Conservation (phyloP, 305 asterid genomes). For the Solanum hybrid region DNA sequence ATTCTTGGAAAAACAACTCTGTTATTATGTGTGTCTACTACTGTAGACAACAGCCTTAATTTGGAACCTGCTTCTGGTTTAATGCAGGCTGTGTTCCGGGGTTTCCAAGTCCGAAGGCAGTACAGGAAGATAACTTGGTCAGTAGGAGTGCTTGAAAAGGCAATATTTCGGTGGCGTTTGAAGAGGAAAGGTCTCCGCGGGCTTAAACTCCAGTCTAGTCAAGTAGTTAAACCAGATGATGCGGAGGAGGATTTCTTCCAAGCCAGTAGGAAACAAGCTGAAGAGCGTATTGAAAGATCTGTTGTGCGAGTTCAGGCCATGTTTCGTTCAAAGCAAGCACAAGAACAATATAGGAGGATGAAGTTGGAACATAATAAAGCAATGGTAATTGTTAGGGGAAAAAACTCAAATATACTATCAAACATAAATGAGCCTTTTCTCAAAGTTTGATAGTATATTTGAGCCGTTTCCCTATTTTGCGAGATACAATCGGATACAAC, state of each 20-base stretch:
- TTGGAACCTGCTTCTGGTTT: not conserved
- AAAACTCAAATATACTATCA: not conserved
- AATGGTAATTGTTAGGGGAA: slow-evolving; percentile 24
- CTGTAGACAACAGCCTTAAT: not conserved
- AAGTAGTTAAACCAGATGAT: slow-evolving; percentile 28
- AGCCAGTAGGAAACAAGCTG: slow-evolving; percentile 93
- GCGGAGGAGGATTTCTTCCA: slow-evolving; percentile 78
- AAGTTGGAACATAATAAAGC: slow-evolving; percentile 58
- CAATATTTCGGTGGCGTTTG: slow-evolving; percentile 81
- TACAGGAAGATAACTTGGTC: slow-evolving; percentile 76
- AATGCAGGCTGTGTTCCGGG: slow-evolving; percentile 72
- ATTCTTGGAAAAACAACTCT: not conserved
- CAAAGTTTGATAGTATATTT: not conserved
- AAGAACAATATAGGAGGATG: slow-evolving; percentile 87
- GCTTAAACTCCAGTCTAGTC: slow-evolving; percentile 44
- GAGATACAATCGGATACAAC: not conserved
- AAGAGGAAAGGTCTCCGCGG: slow-evolving; percentile 94
- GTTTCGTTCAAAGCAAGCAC: slow-evolving; percentile 90
- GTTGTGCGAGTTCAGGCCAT: slow-evolving; percentile 86
- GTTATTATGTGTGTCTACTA: not conserved
- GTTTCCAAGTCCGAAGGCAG: slow-evolving; percentile 69
- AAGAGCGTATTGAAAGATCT: slow-evolving; percentile 91
- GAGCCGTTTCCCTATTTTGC: not conserved
- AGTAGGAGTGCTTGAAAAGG: slow-evolving; percentile 91
- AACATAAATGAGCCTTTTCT: not conserved